These are phyloP conservation scores for Lactarius deliciosus DNA, from an alignment of 768 basidiomycete genomes.

Conservation along the genomic window DNA sequence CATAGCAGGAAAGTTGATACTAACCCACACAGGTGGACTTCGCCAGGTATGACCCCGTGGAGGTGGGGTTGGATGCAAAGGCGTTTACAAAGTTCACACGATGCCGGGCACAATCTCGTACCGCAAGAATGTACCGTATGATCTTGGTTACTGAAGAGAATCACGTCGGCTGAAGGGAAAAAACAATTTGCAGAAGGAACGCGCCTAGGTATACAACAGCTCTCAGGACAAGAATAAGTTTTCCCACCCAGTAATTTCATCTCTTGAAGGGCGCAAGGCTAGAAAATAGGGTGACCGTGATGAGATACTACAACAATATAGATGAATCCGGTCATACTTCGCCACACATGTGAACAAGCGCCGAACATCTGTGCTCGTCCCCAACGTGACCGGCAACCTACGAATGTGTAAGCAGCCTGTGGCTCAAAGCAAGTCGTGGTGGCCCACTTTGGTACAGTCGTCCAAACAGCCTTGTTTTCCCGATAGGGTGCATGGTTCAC, in stretches of 20 bases:
- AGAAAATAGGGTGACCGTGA: not conserved
- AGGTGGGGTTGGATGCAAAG: conserved; percentile 52
- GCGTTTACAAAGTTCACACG: conserved; percentile 55
- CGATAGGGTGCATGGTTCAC: conserved; percentile 46
- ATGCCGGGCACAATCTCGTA: conserved; percentile 50
- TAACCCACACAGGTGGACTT: conserved; percentile 59
- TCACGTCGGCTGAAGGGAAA: not conserved
- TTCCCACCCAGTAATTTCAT: conserved; percentile 15
- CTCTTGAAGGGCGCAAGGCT: conserved; percentile 26
- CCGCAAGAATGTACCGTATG: conserved; percentile 54
- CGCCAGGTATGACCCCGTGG: conserved; percentile 44
- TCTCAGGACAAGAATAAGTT: conserved; percentile 20
- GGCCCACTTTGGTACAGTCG: conserved; percentile 51
- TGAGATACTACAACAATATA: not conserved
- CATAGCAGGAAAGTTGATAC: conserved; percentile 22
- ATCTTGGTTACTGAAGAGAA: conserved; percentile 39
- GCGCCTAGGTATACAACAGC: conserved; percentile 23
- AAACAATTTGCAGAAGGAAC: not conserved
- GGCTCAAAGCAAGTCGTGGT: not conserved
- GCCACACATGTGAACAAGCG: conserved; percentile 55
- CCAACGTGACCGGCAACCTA: conserved; percentile 51
- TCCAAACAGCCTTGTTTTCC: conserved; percentile 52
- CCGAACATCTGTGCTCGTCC: conserved; percentile 54
- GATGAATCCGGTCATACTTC: conserved; percentile 38
- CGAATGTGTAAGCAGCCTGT: not conserved